Base-by-base conservation (phyloP, 1,139 yeast species). In the Kodamaea alishanica region DNA sequence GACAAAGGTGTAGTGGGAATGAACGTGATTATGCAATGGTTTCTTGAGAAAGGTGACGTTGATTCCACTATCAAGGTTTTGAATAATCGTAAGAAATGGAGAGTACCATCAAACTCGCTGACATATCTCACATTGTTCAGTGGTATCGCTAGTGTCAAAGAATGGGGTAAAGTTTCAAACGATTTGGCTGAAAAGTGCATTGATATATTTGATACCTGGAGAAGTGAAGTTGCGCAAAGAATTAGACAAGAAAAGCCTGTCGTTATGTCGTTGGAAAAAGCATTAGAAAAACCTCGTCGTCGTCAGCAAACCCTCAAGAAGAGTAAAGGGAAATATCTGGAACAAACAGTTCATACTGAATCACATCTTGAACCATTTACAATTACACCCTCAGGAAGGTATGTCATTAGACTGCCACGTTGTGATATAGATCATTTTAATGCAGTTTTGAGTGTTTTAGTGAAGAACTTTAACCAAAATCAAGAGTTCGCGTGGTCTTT, bases 51-150 rank as follows among this genome's bases (percentile, higher is more conserved):
- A 6, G 67, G 65, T 4, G 70, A 70, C 30, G 61, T 71, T 3
- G 59, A 61, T 28, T 57, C 46, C 10, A 84, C 83, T 0, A 45
- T 81, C 32, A 74, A 73, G 34, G 46, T 75, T 24, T 69, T 72
- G 42, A 68, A 70, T 41, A 72, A 74, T 57, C 65, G 86, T 37
- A 79, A 77, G 48, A 81, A 80, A 51, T 76, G 84, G 79, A 75
- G 74, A 1, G 70, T 80, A 12, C 71, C 73, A 1, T 60, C 69
- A 5, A 77, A 80, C 48, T 72, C 75, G 15, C 75, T 76, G 34
- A 73, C 84, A 1, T 66, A 74, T 43, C 73, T 81, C 2, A 73
- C 79, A 3, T 51, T 83, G 4, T 79, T 82, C 45, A 67, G 73
- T 41, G 88, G 86, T 0, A 62, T 81, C 33, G 68, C 83, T 3